Conservation (phyloP, 2,329 filamentous ascomycete genomes). For the Ophiostoma tasmaniense region DNA sequence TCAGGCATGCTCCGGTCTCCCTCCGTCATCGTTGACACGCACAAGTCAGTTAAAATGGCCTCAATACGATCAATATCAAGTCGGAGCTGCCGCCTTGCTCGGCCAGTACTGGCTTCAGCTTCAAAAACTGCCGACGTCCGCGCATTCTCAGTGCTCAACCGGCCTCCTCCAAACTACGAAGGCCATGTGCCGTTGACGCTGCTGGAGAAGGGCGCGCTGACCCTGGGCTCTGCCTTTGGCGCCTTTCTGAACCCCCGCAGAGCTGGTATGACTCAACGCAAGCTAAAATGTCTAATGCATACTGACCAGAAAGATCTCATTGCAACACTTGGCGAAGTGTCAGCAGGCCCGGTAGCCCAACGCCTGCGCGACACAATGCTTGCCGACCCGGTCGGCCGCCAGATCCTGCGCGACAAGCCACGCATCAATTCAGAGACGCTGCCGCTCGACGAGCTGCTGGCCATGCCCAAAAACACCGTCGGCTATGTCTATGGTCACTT, state of each 20-base stretch:
- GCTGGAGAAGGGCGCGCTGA: conserved; percentile 66
- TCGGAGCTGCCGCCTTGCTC: background rate
- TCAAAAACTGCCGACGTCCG: background rate
- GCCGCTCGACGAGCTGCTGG: conserved; percentile 58
- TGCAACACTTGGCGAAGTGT: conserved; percentile 87
- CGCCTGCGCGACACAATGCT: conserved; percentile 92
- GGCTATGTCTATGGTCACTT: conserved; percentile 77
- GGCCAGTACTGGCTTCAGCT: conserved; percentile 1
- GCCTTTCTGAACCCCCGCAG: conserved; percentile 68
- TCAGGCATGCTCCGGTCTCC: conserved; percentile 8
- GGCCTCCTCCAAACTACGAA: conserved; percentile 78
- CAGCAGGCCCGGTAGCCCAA: conserved; percentile 87
- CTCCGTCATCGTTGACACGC: background rate
- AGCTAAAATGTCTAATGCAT: background rate
- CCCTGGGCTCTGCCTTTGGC: conserved; percentile 54
- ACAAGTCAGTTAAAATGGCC: conserved; percentile 10
- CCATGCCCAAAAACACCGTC: conserved; percentile 63
- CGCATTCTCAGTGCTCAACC: conserved; percentile 71
- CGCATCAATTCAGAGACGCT: conserved; percentile 73
- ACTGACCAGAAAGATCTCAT: conserved; percentile 63
- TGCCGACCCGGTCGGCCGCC: conserved; percentile 67
- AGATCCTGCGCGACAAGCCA: conserved; percentile 83
- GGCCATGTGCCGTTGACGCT: conserved; percentile 83
- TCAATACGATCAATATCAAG: conserved; percentile 11
- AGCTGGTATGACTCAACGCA: conserved; percentile 49